Conservation (phyloP, 805 yeast genomes). For the Metschnikowia sp. region DNA sequence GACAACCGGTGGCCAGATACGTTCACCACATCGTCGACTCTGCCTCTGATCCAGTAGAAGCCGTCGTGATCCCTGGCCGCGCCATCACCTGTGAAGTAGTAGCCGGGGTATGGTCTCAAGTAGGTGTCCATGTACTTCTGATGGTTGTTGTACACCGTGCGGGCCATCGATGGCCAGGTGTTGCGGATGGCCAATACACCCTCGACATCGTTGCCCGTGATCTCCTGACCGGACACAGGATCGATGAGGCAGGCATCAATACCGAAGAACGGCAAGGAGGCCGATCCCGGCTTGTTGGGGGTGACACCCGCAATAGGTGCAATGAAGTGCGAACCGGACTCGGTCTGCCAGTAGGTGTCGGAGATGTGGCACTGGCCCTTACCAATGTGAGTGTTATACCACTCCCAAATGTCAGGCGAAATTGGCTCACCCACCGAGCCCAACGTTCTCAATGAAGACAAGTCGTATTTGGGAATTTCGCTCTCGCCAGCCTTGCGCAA, state of each 20-base stretch:
- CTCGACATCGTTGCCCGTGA: conserved; percentile 67
- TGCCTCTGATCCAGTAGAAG: conserved; percentile 79
- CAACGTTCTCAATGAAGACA: conserved; percentile 61
- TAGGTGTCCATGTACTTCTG: conserved; percentile 76
- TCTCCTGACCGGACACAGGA: conserved; percentile 69
- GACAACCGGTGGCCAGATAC: conserved; percentile 84
- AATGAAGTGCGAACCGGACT: conserved; percentile 76
- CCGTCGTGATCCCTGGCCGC: conserved; percentile 85
- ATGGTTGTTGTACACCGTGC: conserved; percentile 78
- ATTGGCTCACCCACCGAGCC: conserved; percentile 89
- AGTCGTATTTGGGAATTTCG: conserved; percentile 57
- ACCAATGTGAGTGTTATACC: conserved; percentile 75
- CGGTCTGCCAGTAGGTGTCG: conserved; percentile 91
- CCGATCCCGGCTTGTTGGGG: conserved; percentile 83
- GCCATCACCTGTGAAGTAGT: conserved; percentile 86
- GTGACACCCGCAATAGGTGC: conserved; percentile 73
- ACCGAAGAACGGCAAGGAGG: conserved; percentile 82
- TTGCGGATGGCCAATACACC: conserved; percentile 73
- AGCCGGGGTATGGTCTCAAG: conserved; percentile 75
- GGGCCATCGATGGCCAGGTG: conserved; percentile 85
- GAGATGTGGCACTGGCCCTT: conserved; percentile 65
- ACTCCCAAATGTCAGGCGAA: conserved; percentile 83
- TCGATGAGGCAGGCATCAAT: conserved; percentile 70
- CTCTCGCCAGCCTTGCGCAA: conserved; percentile 71
- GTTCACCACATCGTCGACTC: conserved; percentile 87